Conservation (phyloP, 2,329 filamentous ascomycete genomes). For the Nakataea oryzae region DNA sequence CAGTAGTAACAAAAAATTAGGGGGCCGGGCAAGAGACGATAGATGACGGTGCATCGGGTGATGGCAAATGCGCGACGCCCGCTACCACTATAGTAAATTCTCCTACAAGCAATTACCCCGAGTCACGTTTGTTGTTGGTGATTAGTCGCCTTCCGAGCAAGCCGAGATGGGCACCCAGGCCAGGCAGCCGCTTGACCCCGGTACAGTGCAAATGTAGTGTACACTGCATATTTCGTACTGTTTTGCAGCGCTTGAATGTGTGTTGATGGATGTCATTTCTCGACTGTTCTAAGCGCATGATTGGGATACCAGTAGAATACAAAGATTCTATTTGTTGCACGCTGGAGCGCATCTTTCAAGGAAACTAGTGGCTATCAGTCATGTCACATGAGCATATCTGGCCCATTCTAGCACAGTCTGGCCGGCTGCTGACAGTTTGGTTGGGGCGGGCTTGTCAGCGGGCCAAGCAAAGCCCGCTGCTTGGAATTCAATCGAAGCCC, state of each 20-base stretch:
- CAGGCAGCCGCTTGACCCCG: too few relatives aligned
- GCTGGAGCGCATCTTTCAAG: too few relatives aligned
- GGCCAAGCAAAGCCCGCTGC: background rate
- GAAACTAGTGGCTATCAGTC: background rate
- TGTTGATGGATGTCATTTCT: too few relatives aligned
- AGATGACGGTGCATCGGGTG: background rate
- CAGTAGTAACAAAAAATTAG: conserved; percentile 15
- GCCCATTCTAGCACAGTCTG: too few relatives aligned
- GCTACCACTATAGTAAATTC: background rate
- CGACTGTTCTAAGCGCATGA: too few relatives aligned
- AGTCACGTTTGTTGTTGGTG: background rate
- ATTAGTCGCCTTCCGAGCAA: background rate
- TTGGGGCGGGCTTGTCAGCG: background rate
- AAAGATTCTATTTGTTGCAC: too few relatives aligned
- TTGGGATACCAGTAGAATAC: too few relatives aligned
- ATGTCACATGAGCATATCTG: background rate
- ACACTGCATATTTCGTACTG: too few relatives aligned
- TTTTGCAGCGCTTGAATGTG: too few relatives aligned
- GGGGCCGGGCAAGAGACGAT: background rate
- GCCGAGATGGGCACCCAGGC: too few relatives aligned
- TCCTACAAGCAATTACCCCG: background rate
- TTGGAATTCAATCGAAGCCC: background rate
- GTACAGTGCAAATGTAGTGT: too few relatives aligned
- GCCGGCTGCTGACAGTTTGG: background rate
- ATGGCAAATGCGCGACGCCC: background rate